Evolutionary conservation across 768 basidiomycete species (phyloP), one percentile per base, ranked within the genome.

Genomic region (Termitomyces sp.): DNA sequence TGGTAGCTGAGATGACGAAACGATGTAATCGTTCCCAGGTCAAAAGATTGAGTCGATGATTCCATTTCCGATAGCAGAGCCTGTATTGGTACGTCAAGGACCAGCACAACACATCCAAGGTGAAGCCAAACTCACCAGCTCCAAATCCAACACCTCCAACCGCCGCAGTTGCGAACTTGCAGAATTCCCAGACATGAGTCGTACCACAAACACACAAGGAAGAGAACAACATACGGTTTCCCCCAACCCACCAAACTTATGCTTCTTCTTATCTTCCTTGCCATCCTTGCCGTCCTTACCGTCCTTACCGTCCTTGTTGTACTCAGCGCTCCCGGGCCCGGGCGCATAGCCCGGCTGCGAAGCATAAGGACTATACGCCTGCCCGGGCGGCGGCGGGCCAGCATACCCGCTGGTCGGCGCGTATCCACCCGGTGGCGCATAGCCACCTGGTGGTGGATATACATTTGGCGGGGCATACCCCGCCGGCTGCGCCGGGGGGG

Each of bases 121-220:
- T 1, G 43, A 30, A 12, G 26, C 8, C 2, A 63, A 4, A 35
- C 70, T 60, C 52, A 84, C 87, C 87, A 61, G 86, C 88, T 58
- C 88, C 87, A 63, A 90, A 89, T 2, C 88, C 88, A 52, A 82
- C 78, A 64, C 88, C 88, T 36, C 88, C 88, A 9, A 70, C 82
- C 18, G 83, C 80, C 48, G 81, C 78, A 52, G 80, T 73, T 6
- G 80, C 81, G 63, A 83, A 69, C 82, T 78, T 14, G 42, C 22
- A 54, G 40, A 20, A 44, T 18, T 28, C 24, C 28, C 60, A 30
- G 35, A 36, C 38, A 14, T n/a, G 9, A 35, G 12, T 40, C 16
- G 28, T 54, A 30, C 2, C 26, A 26, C 26, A 26, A 26, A 26
- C 24, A 18, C 28, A 24, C 36, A 38, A 60, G 67, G 50, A 26